Conservation (phyloP, 805 yeast genomes). For the Zygosaccharomyces bisporus region DNA sequence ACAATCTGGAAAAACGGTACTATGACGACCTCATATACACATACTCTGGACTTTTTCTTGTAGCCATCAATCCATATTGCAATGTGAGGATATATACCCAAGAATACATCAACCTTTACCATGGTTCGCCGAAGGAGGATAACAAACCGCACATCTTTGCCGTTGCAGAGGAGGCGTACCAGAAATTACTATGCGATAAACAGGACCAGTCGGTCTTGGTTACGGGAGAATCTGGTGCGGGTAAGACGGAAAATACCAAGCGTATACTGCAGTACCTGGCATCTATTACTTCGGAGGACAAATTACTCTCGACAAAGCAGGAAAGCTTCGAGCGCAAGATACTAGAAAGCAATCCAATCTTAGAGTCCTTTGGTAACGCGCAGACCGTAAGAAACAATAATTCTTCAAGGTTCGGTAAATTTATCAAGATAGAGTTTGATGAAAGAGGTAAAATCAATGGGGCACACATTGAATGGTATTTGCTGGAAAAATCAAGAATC, state of each 20-base stretch:
- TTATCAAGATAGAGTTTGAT: conserved; percentile 78
- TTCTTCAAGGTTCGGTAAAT: conserved; percentile 95
- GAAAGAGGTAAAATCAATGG: conserved; percentile 65
- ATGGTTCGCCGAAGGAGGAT: conserved; percentile 43
- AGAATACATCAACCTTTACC: conserved; percentile 55
- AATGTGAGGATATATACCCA: conserved; percentile 65
- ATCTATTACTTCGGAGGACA: conserved; percentile 52
- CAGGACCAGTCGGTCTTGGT: conserved; percentile 88
- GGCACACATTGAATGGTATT: conserved; percentile 91
- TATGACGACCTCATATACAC: conserved; percentile 79
- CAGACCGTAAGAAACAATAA: conserved; percentile 91
- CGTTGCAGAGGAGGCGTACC: conserved; percentile 79
- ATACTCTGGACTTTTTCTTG: conserved; percentile 90
- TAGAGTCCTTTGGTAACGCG: conserved; percentile 96
- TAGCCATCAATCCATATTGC: conserved; percentile 91
- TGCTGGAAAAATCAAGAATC: conserved; percentile 90
- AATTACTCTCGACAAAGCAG: conserved; percentile 21
- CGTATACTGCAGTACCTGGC: conserved; percentile 90
- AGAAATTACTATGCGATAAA: conserved; percentile 61
- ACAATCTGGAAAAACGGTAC: conserved; percentile 77
- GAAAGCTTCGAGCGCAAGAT: conserved; percentile 75
- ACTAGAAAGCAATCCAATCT: conserved; percentile 88
- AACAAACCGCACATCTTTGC: conserved; percentile 87
- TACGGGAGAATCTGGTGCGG: conserved; percentile 99
- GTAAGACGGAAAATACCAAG: conserved; percentile 96